Evolutionary conservation across 2,329 filamentous ascomycete genomes (phyloP), one percentile per base, ranked within the genome.

Genomic region (Aspergillus proliferans): DNA sequence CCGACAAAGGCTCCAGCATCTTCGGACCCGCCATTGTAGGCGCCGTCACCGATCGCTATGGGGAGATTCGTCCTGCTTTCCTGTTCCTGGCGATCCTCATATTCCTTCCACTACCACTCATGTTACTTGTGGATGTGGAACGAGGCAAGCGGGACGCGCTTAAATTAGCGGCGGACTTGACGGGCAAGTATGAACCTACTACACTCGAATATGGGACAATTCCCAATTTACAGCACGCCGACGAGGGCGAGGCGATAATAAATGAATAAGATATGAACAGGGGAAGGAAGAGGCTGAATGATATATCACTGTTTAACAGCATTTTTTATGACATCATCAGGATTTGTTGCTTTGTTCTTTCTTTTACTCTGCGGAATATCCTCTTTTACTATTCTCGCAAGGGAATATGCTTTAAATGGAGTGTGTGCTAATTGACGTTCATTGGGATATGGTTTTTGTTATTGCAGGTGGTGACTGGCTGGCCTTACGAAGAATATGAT

Each of bases 1-100:
- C 93, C 1, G 93, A 98, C 68, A 98, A 98, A 69, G 91, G 92
- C 1, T 93, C 87, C 19, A 94, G 88, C 64, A 78, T 97, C 2
- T 96, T 98, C 68, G 93, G 93, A 0, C 93, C 93, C 0, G 87
- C 89, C 0, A 92, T 98, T 64, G 93, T 98, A 0, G 93, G 91
- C 1, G 83, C 84, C 10, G 95, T 98, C 56, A 95, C 93, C 10
- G 91, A 97, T 69, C 81, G 76, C 45, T 86, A 85, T 24, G 87
- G 87, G 4, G 84, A 87, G 58, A 92, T 93, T 50, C 79, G 88
- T 44, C 87, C 87, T 6, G 91, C 92, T 1, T 98, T 98, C 68
- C 90, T 87, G 78, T 98, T 98, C 65, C 75, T 98, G 38, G 89
- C 88, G 0, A 76, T 83, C 4, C 72, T 98, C n/a, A 87, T 98